A percentile compares a stretch with the other conserved stretches of the same genome.
Conservation (phyloP, 495 filamentous ascomycete genomes). For the Hyaloscypha finlandica region DNA sequence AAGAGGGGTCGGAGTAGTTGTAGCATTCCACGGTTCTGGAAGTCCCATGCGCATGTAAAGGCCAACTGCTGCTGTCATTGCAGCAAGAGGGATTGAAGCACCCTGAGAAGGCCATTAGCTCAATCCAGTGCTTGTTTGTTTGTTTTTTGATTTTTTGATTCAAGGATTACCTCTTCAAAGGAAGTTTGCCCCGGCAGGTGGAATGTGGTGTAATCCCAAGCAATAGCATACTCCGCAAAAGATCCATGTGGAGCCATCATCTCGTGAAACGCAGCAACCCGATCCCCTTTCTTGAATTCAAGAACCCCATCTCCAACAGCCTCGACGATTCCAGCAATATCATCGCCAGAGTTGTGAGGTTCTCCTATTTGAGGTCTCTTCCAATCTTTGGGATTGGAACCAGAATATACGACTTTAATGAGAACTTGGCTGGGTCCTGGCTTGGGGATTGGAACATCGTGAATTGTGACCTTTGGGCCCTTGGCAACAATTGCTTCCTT, state of each 20-base stretch:
- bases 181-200: conserved; percentile 62
- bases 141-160: no score
- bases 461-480: conserved; percentile 56
- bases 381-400: conserved; percentile 84
- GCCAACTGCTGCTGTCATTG: conserved; percentile 70
- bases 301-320: conserved; percentile 79
- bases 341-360: conserved; percentile 86
- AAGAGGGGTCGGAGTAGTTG: conserved; percentile 49
- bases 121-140: not conserved
- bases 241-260: conserved; percentile 56
- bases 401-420: conserved; percentile 65
- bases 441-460: conserved; percentile 62
- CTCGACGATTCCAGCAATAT: conserved; percentile 82
- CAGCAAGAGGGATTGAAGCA: conserved; percentile 70
- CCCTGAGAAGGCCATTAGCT: conserved; percentile 50
- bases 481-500: conserved; percentile 35
- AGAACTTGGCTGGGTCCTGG: conserved; percentile 64
- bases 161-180: conserved; percentile 59
- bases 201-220: conserved; percentile 65
- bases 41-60: conserved; percentile 60
- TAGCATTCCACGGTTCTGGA: conserved; percentile 63
- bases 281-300: conserved; percentile 74
- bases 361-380: conserved; percentile 43
- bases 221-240: conserved; percentile 73
- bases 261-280: conserved; percentile 79